Conservation (phyloP, 768 basidiomycete species). For the Boletus coccyginus region DNA sequence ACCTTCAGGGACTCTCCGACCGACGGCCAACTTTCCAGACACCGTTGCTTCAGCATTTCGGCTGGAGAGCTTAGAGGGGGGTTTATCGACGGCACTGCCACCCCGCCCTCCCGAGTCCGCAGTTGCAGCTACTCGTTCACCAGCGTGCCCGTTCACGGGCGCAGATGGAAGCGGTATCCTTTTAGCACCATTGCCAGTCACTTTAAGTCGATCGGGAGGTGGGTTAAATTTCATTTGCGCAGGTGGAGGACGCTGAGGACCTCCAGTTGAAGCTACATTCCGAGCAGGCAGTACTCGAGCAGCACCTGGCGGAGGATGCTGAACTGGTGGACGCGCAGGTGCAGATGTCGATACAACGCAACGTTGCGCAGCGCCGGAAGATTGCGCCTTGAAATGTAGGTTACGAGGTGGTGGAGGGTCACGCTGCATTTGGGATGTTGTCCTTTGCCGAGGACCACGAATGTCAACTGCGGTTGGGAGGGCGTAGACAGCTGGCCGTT, state of each 20-base stretch:
- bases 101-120: not conserved
- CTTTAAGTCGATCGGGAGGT: slow-evolving; percentile 23
- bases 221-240: slow-evolving; percentile 21
- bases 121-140: slow-evolving; percentile 1
- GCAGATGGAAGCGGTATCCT: slow-evolving; percentile 30
- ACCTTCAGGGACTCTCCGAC: slow-evolving; percentile 10
- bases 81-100: not conserved
- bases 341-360: slow-evolving; percentile 13
- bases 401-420: slow-evolving; percentile 13
- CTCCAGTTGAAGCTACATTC: slow-evolving; percentile 7
- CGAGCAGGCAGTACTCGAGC: slow-evolving; percentile 1
- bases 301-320: slow-evolving; percentile 2
- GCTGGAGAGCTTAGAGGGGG: slow-evolving; percentile 9
- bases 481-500: slow-evolving; percentile 2
- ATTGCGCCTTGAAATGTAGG: slow-evolving; percentile 14
- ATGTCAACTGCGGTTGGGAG: not conserved
- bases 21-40: not conserved
- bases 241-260: slow-evolving; percentile 27
- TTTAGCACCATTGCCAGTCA: slow-evolving; percentile 30
- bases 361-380: slow-evolving; percentile 20
- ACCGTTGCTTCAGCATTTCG: not conserved
- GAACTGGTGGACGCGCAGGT: slow-evolving; percentile 8
- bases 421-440: slow-evolving; percentile 18
- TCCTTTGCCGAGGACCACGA: slow-evolving; percentile 18
- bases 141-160: not conserved